Evolutionary conservation across 495 filamentous ascomycete genomes (phyloP), one percentile per base, ranked within the genome.

Genomic region (Tetracladium setigerum): DNA sequence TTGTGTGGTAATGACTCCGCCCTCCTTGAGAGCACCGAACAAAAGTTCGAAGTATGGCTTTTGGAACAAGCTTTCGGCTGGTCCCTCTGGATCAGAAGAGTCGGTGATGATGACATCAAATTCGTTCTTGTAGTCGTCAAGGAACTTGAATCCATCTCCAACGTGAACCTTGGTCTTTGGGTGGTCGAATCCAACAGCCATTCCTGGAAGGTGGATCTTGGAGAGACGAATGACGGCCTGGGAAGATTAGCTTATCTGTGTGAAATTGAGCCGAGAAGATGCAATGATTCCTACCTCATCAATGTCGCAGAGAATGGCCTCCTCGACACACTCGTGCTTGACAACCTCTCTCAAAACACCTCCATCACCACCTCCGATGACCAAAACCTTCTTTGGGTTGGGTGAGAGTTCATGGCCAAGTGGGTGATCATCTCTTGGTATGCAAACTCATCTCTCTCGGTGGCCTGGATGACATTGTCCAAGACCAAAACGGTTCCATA

Each of bases 341-440:
- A 97, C 86, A 33, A 99, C 83, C 77, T 97, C 94, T 56, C 90
- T 89, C 54, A 97, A 81, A 47, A 97, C 92, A 68, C 92, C 94
- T 44, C 92, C 92, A 61, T 96, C 92, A 59, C 94, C 92, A 57
- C 90, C 92, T 45, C 92, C 92, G 58, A 97, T 96, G 67, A 99
- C 92, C 32, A 99, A 82, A 43, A 97, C 90, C 72, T 89, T 91
- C 82, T 95, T 89, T 58, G 92, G 92, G 73, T 92, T 79, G 91
- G 94, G 78, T 97, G 92, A 18, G 92, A 87, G 79, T 94, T 94
- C 86, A 99, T 90, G 69, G 88, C 92, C 44, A 97, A 78, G 70
- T 99, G 89, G 49, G 92, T 88, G 72, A 99, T 99, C 92, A 99
- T 99, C 80, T 99, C 94, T 73, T 99, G 94, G 81, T 97, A 97